Conservation (phyloP, 805 yeast genomes). For the Yarrowia phangngaensis region DNA sequence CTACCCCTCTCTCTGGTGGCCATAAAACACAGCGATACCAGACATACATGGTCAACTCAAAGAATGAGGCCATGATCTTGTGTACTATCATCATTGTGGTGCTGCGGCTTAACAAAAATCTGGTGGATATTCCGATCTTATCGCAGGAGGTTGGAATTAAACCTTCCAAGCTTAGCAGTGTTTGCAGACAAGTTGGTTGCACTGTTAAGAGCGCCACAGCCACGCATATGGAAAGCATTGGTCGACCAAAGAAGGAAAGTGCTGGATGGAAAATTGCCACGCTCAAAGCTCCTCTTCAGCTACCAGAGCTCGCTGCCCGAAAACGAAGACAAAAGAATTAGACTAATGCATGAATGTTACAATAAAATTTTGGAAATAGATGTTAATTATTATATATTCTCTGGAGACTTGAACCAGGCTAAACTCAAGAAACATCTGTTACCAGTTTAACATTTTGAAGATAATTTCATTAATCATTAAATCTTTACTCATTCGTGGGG, state of each 20-base stretch:
- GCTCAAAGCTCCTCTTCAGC: slow-evolving; percentile 80
- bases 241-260: slow-evolving; percentile 37
- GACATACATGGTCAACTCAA: slow-evolving; percentile 80
- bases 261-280: slow-evolving; percentile 72
- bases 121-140: slow-evolving; percentile 71
- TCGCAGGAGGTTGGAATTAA: slow-evolving; percentile 81
- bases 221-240: slow-evolving; percentile 40
- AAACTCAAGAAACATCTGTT: too few species aligned
- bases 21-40: slow-evolving; percentile 73
- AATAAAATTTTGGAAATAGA: too few species aligned
- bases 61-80: slow-evolving; percentile 77
- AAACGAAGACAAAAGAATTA: slow-evolving; percentile 9
- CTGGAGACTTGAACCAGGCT: too few species aligned
- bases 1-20: slow-evolving; percentile 54
- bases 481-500: slow-evolving; percentile 1
- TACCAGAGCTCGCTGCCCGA: slow-evolving; percentile 58
- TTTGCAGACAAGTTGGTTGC: slow-evolving; percentile 83
- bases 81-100: slow-evolving; percentile 71
- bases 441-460: too few species aligned
- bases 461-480: slow-evolving; percentile 5
- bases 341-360: slow-evolving; percentile 25
- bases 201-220: slow-evolving; percentile 60
- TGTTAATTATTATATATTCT: too few species aligned
- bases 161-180: slow-evolving; percentile 62
- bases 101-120: slow-evolving; percentile 70